Percentiles rank a stretch among this genome's conserved stretches.
These are phyloP conservation scores for Strigomonas oncopelti DNA, from an alignment of 208 protist species.

Conservation along the genomic window DNA sequence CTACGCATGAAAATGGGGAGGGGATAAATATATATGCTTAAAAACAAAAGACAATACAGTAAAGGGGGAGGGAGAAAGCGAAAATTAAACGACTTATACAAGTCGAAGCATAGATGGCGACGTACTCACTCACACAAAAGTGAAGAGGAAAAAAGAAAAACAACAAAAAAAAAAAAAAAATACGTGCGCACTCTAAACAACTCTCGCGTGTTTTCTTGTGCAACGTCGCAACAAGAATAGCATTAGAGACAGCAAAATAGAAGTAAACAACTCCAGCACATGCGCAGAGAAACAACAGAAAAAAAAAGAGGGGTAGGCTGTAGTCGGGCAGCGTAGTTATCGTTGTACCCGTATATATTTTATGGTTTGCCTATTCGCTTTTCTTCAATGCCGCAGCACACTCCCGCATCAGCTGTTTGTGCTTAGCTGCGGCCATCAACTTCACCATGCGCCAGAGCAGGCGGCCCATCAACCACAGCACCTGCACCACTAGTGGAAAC, in stretches of 20 bases:
- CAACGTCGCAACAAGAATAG: slow-evolving; percentile 14
- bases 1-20: too few relatives aligned
- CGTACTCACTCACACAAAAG: too few relatives aligned
- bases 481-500: slow-evolving; percentile 23
- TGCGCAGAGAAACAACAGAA: neutral
- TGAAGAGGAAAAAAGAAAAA: too few relatives aligned
- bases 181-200: slow-evolving; percentile 2
- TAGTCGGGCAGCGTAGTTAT: too few relatives aligned
- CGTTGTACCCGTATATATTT: too few relatives aligned
- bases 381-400: slow-evolving; percentile 12
- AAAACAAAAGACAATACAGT: too few relatives aligned
- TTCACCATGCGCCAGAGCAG: neutral
- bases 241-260: neutral
- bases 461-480: slow-evolving; percentile 6
- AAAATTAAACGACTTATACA: too few relatives aligned
- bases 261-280: too few relatives aligned
- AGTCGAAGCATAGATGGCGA: too few relatives aligned
- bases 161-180: slow-evolving; percentile 15
- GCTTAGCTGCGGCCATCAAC: slow-evolving; percentile 13
- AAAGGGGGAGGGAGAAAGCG: too few relatives aligned
- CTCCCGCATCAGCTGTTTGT: slow-evolving; percentile 14
- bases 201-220: neutral
- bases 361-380: too few relatives aligned
- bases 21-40: too few relatives aligned
- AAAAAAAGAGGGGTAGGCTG: slow-evolving; percentile 7